Percentiles rank a stretch among this genome's conserved stretches.
These are phyloP conservation scores for Ophidiomyces ophidiicola DNA, from an alignment of 2,329 filamentous ascomycete genomes.

Conservation along the genomic window DNA sequence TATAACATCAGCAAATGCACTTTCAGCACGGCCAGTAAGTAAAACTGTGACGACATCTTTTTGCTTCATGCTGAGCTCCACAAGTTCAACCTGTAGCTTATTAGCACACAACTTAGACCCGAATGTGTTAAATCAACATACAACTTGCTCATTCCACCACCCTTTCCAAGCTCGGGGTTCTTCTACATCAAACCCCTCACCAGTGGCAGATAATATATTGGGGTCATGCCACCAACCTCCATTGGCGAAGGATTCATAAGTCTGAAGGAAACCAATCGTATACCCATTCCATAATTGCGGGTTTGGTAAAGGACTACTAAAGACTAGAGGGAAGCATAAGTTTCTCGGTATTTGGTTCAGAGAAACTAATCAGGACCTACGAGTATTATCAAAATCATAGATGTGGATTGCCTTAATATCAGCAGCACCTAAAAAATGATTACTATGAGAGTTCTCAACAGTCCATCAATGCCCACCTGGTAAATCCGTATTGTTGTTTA, in stretches of 20 bases:
- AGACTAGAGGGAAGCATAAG: conserved; percentile 47
- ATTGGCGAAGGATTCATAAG: conserved; percentile 61
- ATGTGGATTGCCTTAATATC: conserved; percentile 72
- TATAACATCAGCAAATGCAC: conserved; percentile 63
- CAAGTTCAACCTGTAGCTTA: conserved; percentile 48
- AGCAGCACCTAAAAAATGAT: conserved; percentile 44
- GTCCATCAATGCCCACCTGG: conserved; percentile 42
- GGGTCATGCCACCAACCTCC: conserved; percentile 98
- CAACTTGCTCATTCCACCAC: conserved; percentile 93
- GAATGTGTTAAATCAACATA: conserved; percentile 30
- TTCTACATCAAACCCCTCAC: conserved; percentile 68
- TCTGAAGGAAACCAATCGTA: conserved; percentile 65
- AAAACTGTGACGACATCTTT: conserved; percentile 75
- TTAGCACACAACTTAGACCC: background rate
- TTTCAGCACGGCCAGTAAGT: conserved; percentile 73
- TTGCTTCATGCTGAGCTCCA: conserved; percentile 67
- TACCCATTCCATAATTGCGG: conserved; percentile 69
- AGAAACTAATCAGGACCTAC: conserved; percentile 39
- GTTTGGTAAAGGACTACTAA: conserved; percentile 82
- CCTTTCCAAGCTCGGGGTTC: conserved; percentile 75
- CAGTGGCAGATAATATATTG: conserved; percentile 72
- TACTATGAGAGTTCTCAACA: conserved; percentile 6
- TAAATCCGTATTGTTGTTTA: conserved; percentile 49
- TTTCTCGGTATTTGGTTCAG: background rate
- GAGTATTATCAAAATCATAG: conserved; percentile 96